A percentile compares a stretch with the other conserved stretches of the same genome.
Conservation (phyloP, 768 basidiomycete genomes). For the Termitomyces sp. region DNA sequence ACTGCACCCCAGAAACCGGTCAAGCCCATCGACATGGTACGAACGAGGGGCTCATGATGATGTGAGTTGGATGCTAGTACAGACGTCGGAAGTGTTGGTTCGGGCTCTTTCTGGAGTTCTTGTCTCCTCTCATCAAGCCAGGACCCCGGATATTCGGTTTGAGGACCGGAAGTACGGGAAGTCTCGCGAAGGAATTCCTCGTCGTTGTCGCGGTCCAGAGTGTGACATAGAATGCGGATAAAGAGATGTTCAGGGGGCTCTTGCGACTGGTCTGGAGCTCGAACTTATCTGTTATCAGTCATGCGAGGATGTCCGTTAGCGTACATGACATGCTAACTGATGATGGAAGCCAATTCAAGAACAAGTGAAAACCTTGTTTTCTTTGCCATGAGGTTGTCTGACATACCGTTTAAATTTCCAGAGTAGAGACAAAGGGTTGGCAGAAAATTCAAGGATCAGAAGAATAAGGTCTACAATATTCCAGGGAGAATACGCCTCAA, state of each 20-base stretch:
- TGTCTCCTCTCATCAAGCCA: neutral
- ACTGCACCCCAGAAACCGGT: conserved; percentile 25
- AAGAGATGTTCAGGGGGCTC: conserved; percentile 71
- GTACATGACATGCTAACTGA: no score
- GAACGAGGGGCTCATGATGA: neutral
- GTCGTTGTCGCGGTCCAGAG: conserved; percentile 22
- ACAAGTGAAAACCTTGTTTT: no score
- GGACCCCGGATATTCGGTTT: neutral
- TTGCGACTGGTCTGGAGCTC: no score
- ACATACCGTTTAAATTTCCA: no score
- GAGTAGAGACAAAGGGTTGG: no score
- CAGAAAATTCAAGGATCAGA: no score
- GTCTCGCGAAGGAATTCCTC: conserved; percentile 5
- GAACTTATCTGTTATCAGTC: no score
- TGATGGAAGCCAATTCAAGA: no score
- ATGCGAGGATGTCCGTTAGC: no score
- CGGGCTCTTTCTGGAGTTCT: neutral
- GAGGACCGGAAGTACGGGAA: neutral
- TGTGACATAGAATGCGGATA: conserved; percentile 54
- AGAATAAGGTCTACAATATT: no score
- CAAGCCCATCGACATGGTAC: conserved; percentile 7
- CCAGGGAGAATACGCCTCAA: no score
- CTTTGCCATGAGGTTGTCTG: no score
- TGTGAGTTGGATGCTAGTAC: neutral
- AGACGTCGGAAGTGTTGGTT: neutral